Evolutionary conservation across 1,139 yeast species (phyloP).

Genomic region (Blastobotrys illinoisensis): DNA sequence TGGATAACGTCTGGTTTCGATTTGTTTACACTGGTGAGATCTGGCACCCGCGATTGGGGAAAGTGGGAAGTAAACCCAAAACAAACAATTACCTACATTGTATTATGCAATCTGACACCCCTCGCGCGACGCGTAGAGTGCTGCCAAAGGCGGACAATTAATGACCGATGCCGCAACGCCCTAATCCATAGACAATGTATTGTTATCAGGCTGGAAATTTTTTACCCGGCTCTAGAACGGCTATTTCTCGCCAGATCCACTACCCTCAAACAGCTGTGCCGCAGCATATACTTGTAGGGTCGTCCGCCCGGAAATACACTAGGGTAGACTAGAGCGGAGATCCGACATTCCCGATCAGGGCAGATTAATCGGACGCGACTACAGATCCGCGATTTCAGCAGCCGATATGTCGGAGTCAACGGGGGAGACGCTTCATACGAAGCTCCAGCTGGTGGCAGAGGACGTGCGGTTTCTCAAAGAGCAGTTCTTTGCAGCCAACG

Average conservation of each 20-base stretch:
- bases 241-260: no score
- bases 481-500: constrained; percentile 39
- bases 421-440: constrained; percentile 19
- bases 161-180: not conserved
- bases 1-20: not conserved
- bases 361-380: not conserved
- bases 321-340: not conserved
- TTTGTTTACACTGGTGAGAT: not conserved
- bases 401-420: not conserved
- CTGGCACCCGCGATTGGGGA: not conserved
- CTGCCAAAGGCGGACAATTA: not conserved
- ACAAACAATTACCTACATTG: not conserved
- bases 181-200: not conserved
- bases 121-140: not conserved
- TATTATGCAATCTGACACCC: not conserved
- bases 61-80: not conserved
- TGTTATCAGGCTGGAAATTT: no score
- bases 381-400: not conserved
- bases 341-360: not conserved
- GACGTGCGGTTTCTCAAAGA: constrained; percentile 48
- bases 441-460: constrained; percentile 45
- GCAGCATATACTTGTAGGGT: no score
- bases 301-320: no score
- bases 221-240: no score
- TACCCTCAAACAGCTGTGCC: no score